Evolutionary conservation across 768 basidiomycete genomes (phyloP).

Genomic region (Baorangia bicolor): DNA sequence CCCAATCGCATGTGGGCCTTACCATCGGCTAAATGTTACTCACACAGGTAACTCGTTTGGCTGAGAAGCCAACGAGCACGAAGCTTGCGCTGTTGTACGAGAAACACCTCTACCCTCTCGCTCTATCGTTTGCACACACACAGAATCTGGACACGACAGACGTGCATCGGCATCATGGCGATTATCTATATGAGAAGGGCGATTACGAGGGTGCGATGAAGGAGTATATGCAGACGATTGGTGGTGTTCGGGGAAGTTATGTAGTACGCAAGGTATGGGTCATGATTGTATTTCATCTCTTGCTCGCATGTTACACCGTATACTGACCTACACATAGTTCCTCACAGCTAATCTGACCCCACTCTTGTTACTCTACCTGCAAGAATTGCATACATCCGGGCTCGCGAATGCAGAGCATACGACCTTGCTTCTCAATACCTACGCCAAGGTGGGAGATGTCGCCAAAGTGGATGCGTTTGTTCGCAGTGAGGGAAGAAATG

Average conservation of each 20-base stretch:
- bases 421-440: slow-evolving; percentile 93
- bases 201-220: slow-evolving; percentile 94
- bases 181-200: slow-evolving; percentile 85
- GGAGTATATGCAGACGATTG: slow-evolving; percentile 89
- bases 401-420: slow-evolving; percentile 97
- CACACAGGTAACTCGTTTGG: slow-evolving; percentile 57
- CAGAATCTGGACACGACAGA: slow-evolving; percentile 83
- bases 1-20: neutral
- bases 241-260: slow-evolving; percentile 88
- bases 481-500: slow-evolving; percentile 72
- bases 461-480: slow-evolving; percentile 88
- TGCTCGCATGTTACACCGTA: neutral
- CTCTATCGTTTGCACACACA: slow-evolving; percentile 79
- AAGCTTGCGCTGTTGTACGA: slow-evolving; percentile 87
- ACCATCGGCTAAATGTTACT: neutral
- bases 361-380: slow-evolving; percentile 92
- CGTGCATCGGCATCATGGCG: slow-evolving; percentile 87
- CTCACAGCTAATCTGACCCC: slow-evolving; percentile 95
- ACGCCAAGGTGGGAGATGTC: slow-evolving; percentile 95
- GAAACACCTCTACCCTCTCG: slow-evolving; percentile 74
- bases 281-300: neutral
- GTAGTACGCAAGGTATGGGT: slow-evolving; percentile 86
- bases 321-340: slow-evolving; percentile 53
- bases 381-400: slow-evolving; percentile 87
- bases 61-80: slow-evolving; percentile 78